Evolutionary conservation across 2,329 filamentous ascomycete genomes (phyloP).

Genomic region (Colletotrichum tropicale): DNA sequence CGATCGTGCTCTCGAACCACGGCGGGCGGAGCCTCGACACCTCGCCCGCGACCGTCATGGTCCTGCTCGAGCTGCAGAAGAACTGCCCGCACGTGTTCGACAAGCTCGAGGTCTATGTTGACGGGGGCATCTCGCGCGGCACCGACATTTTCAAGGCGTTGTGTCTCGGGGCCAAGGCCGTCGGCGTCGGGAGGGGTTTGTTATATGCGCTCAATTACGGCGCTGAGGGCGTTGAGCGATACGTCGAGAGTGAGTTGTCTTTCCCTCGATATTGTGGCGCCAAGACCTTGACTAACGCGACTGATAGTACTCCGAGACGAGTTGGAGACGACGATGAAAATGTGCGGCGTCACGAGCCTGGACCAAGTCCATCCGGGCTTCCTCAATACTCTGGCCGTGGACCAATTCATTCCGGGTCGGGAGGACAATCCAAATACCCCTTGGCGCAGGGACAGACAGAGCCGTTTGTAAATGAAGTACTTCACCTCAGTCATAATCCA

Average conservation of each 20-base stretch:
- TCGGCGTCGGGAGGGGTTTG: slow-evolving; percentile 66
- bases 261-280: neutral
- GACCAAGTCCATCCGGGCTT: slow-evolving; percentile 65
- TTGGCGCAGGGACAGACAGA: slow-evolving; percentile 34
- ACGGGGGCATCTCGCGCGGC: slow-evolving; percentile 69
- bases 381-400: slow-evolving; percentile 58
- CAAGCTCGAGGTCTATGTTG: slow-evolving; percentile 65
- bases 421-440: slow-evolving; percentile 51
- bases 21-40: slow-evolving; percentile 63
- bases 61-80: slow-evolving; percentile 66
- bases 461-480: slow-evolving; percentile 26
- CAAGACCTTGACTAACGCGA: neutral
- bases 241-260: slow-evolving; percentile 53
- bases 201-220: slow-evolving; percentile 67
- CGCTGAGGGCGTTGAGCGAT: slow-evolving; percentile 57
- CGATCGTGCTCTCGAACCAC: slow-evolving; percentile 74
- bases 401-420: slow-evolving; percentile 47
- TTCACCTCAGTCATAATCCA: neutral
- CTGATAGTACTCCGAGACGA: slow-evolving; percentile 59
- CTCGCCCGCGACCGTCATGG: slow-evolving; percentile 58
- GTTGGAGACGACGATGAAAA: slow-evolving; percentile 68
- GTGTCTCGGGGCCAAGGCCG: slow-evolving; percentile 67
- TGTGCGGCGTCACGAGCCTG: slow-evolving; percentile 67
- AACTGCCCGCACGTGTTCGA: slow-evolving; percentile 65
- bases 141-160: slow-evolving; percentile 72